Evolutionary conservation across 768 basidiomycete genomes (phyloP).

Genomic region (Serendipita vermifera): DNA sequence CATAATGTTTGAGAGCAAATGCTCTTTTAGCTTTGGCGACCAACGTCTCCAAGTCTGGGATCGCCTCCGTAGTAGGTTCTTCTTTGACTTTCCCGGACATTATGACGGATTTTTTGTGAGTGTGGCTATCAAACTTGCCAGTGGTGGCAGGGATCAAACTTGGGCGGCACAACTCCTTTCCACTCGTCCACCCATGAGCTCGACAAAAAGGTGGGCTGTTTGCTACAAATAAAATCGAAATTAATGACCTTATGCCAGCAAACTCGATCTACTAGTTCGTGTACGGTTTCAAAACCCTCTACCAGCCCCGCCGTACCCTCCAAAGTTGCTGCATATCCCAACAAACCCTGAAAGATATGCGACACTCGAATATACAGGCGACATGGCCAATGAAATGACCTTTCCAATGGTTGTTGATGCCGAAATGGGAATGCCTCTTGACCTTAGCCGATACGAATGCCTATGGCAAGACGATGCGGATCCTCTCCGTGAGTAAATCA

Average conservation of each 20-base stretch:
- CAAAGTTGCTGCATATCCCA: constrained; percentile 84
- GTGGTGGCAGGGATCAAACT: not conserved
- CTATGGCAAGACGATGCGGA: constrained; percentile 72
- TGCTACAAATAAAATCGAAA: too few species aligned
- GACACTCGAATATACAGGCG: constrained; percentile 69
- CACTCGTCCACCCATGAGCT: not conserved
- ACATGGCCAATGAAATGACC: constrained; percentile 65
- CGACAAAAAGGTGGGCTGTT: not conserved
- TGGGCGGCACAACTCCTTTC: not conserved
- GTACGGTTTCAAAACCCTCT: constrained; percentile 91
- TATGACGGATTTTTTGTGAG: not conserved
- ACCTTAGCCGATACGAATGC: constrained; percentile 69
- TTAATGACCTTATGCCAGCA: constrained; percentile 31
- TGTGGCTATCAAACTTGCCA: not conserved
- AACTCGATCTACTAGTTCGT: constrained; percentile 82
- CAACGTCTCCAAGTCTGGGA: constrained; percentile 34
- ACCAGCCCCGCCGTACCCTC: constrained; percentile 92
- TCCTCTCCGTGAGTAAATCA: constrained; percentile 41
- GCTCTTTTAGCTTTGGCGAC: constrained; percentile 78
- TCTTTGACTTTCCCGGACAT: not conserved
- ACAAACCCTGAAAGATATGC: constrained; percentile 83
- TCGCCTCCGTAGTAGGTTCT: not conserved
- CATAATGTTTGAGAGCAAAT: constrained; percentile 74
- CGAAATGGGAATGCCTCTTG: constrained; percentile 92
- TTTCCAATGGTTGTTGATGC: constrained; percentile 95